Evolutionary conservation across 2,329 filamentous ascomycete species (phyloP).

Genomic region (Alternaria triticina): DNA sequence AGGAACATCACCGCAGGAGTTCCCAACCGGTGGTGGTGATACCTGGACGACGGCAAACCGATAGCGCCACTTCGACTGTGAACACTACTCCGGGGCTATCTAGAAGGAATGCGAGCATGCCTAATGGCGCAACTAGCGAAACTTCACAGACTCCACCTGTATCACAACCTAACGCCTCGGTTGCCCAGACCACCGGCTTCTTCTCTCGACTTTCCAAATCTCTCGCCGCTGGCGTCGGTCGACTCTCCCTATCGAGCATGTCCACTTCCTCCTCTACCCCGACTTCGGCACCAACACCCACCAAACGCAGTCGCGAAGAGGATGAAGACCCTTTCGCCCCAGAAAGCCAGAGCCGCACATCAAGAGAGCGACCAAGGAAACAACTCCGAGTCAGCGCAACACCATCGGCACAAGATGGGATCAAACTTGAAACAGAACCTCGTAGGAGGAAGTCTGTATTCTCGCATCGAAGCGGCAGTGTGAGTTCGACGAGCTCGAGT

Average conservation of each 20-base stretch:
- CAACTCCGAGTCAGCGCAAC: neutral
- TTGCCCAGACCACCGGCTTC: neutral
- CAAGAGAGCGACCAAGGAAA: neutral
- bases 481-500: neutral
- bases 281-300: neutral
- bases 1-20: neutral
- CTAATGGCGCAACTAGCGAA: too few species aligned
- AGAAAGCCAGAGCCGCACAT: neutral
- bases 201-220: neutral
- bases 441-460: neutral
- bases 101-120: neutral
- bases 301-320: constrained; percentile 1
- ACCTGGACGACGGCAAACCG: neutral
- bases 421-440: neutral
- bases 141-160: neutral
- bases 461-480: neutral
- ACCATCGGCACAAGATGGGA: too few species aligned
- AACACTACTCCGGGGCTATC: too few species aligned
- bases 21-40: neutral
- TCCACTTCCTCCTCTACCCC: neutral
- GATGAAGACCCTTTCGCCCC: neutral
- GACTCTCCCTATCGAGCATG: neutral
- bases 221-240: neutral
- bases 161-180: neutral
- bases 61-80: neutral